Percentiles rank a stretch among this genome's conserved stretches.
These are phyloP conservation scores for Hyphopichia khmerensis DNA, from an alignment of 1,139 yeast genomes.

Conservation along the genomic window DNA sequence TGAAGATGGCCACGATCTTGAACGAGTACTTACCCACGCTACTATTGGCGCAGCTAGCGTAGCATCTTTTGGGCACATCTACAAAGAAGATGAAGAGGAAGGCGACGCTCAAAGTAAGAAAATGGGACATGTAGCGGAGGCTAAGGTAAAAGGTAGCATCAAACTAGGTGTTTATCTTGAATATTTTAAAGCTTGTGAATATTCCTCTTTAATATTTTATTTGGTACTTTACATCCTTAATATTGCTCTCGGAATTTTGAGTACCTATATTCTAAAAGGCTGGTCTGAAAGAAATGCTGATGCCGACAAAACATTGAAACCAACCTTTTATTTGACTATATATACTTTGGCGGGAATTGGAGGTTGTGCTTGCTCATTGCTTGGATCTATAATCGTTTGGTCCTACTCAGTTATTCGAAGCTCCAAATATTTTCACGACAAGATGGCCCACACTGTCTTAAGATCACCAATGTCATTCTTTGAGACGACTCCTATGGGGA, in stretches of 20 bases:
- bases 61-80: conserved; percentile 21
- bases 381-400: conserved; percentile 32
- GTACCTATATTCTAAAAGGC: conserved; percentile 32
- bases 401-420: conserved; percentile 31
- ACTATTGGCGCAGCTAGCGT: conserved; percentile 16
- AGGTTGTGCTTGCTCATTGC: conserved; percentile 25
- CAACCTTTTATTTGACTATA: conserved; percentile 22
- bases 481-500: conserved; percentile 44
- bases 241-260: conserved; percentile 23
- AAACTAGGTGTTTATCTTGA: conserved; percentile 31
- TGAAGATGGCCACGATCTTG: conserved; percentile 5
- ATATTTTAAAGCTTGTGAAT: conserved; percentile 37
- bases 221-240: conserved; percentile 19
- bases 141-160: conserved; percentile 30
- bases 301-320: conserved; percentile 22
- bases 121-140: conserved; percentile 31
- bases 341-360: conserved; percentile 28
- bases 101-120: conserved; percentile 14
- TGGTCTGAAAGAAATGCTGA: conserved; percentile 38
- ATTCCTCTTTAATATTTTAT: conserved; percentile 24
- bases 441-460: conserved; percentile 35
- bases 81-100: conserved; percentile 14
- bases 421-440: conserved; percentile 36
- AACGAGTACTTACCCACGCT: conserved; percentile 8
- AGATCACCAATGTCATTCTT: conserved; percentile 46